Percentiles rank a stretch among this genome's conserved stretches.
These are phyloP conservation scores for Cytospora paraplurivora DNA, from an alignment of 2,329 filamentous ascomycete species.

Conservation along the genomic window DNA sequence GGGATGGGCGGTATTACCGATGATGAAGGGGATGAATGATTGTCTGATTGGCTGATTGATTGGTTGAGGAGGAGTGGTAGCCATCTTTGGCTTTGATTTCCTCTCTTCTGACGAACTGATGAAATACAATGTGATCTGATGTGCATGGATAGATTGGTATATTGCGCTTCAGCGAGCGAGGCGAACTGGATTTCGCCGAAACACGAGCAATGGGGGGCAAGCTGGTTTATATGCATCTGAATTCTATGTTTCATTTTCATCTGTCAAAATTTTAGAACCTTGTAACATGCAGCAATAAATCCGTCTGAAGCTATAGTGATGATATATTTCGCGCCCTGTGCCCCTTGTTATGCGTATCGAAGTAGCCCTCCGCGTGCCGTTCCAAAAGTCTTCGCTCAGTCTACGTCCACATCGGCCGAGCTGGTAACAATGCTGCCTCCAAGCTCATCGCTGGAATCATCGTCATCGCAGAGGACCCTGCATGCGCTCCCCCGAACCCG, in stretches of 20 bases:
- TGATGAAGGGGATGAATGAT: neutral
- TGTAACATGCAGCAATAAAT: neutral
- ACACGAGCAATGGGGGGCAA: neutral
- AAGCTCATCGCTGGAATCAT: conserved; percentile 16
- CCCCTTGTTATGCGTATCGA: neutral
- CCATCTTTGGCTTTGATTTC: neutral
- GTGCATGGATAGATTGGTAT: neutral
- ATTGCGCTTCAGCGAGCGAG: neutral
- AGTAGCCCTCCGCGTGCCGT: neutral
- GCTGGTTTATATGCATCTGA: neutral
- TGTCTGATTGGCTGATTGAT: neutral
- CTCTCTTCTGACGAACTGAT: neutral
- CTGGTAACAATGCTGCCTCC: neutral
- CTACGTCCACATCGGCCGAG: conserved; percentile 3
- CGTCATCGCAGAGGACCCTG: conserved; percentile 17
- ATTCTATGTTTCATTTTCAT: neutral
- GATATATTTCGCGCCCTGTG: neutral
- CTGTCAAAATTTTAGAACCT: neutral
- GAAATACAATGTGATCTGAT: neutral
- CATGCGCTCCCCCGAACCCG: conserved; percentile 10
- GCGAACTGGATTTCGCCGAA: neutral
- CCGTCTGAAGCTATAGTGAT: conserved; percentile 4
- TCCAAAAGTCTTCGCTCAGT: neutral
- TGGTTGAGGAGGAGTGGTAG: neutral
- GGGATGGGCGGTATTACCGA: conserved; percentile 19